Base-by-base conservation (phyloP, 345 rosid species). In the Lagerstroemia speciosa region DNA sequence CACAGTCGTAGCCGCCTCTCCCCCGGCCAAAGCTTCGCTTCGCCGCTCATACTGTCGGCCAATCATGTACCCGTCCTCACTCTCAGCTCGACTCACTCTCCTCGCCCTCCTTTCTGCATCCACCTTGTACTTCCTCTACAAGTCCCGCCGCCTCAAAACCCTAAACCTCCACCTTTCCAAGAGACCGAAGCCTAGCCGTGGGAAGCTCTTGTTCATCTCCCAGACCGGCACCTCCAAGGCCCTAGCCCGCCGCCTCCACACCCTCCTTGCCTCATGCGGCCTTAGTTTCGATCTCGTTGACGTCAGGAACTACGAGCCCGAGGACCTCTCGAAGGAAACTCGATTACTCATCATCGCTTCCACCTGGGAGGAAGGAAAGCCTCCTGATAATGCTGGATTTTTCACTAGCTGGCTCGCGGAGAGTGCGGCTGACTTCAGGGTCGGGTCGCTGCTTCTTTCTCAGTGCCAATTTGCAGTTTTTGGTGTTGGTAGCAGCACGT, bases 341-440 rank as follows among this genome's bases (percentile, higher is more conserved):
- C 45, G 84, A 6, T 76, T 89, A n/a, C 31, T 94, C 63, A 76
- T 89, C 70, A 55, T 94, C 36, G 91, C 97, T n/a, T 91, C 97
- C 62, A 88, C 96, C 3, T 94, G 99, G 98, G 93, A 88, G 1
- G 90, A 79, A 32, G 98, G 99, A 17, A 87, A 83, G 30, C 86
- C 95, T 24, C 96, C 99, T 22, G 70, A 74, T 34, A 76, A 77
- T 65, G 88, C 89, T 16, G 76, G 75, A 67, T 91, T 91, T 74
- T 87, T 94, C 32, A 80, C 83, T 48, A 76, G 84, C 73, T 91
- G 95, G 93, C 80, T 91, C 6, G 76, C 81, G 0, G 99, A 94
- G 82, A 86, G 91, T 74, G 92, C 95, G 2, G 85, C 86, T 24
- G 98, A 94, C 76, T 94, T 94, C 69, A 83, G 99, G 64, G 98